Evolutionary conservation across 352 stramenopile genomes (phyloP).

Genomic region (Phytophthora boehmeriae): DNA sequence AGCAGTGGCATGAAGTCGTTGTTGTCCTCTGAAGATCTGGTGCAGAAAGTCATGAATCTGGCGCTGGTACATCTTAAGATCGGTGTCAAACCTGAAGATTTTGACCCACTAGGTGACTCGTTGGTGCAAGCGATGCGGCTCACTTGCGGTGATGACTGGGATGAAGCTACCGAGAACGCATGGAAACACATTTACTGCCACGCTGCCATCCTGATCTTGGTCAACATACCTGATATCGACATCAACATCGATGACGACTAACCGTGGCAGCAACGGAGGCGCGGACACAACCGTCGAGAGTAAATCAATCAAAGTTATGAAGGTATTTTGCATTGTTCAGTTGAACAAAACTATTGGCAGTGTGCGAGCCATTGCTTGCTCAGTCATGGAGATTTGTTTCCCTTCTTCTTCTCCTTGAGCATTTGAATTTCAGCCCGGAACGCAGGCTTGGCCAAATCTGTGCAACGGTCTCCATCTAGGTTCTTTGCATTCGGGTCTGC

Average conservation of each 20-base stretch:
- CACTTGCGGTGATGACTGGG: constrained; percentile 56
- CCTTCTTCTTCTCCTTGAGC: constrained; percentile 29
- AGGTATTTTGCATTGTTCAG: neutral
- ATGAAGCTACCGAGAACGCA: constrained; percentile 47
- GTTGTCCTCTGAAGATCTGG: constrained; percentile 56
- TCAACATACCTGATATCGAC: constrained; percentile 66
- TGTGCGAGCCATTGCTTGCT: too few relatives aligned
- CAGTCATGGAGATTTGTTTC: constrained; percentile 4
- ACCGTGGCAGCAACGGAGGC: too few relatives aligned
- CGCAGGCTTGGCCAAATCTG: constrained; percentile 54
- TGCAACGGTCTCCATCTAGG: constrained; percentile 55
- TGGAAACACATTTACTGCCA: constrained; percentile 72
- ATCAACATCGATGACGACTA: constrained; percentile 46
- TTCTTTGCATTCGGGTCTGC: constrained; percentile 63
- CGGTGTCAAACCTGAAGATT: constrained; percentile 67
- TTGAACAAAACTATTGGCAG: too few relatives aligned
- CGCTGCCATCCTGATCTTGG: constrained; percentile 62
- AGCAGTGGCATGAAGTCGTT: constrained; percentile 68
- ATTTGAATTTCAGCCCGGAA: constrained; percentile 54
- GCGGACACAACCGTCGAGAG: neutral
- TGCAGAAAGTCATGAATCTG: constrained; percentile 63
- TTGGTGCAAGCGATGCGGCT: constrained; percentile 66
- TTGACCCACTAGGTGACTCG: constrained; percentile 61
- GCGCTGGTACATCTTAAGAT: constrained; percentile 71
- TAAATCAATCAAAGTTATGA: neutral